Base-by-base conservation (phyloP, 2,329 filamentous ascomycete genomes). In the Colletotrichum tofieldiae region DNA sequence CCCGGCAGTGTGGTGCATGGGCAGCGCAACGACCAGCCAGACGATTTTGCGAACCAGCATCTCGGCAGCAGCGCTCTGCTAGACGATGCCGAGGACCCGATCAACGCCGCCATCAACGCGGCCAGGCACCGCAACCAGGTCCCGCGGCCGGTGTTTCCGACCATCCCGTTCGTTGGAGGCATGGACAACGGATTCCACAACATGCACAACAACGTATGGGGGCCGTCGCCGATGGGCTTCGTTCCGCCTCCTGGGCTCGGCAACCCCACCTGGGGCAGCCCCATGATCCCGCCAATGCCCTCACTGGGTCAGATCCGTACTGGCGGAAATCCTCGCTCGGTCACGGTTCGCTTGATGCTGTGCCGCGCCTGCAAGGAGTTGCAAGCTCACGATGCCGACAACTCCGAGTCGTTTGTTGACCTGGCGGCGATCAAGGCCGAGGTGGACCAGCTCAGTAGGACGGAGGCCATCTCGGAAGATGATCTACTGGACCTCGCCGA, bases 61-160 rank as follows among this genome's bases (percentile, higher is more conserved):
- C 87, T 99, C 35, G 96, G 96, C 16, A 98, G 96, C 81, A 95
- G 94, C 77, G 96, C 95, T 16, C 86, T 99, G 16, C 86, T 98
- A 58, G 92, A 92, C 73, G 95, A 97, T 78, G 91, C 81, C 77
- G 94, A 86, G 82, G 93, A 86, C 79, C 84, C 86, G 43, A 80
- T 81, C 7, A 65, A 29, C 8, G 72, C 75, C 26, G 81, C 82
- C 14, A 67, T 79, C 32, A 78, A 78, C 58, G 67, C 75, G 0
- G 76, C 78, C 29, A 80, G 82, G 76, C 59, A 84, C 76, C 80
- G 86, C 64, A 89, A 86, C 59, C 87, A 87, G 43, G 86, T 86
- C 4, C 89, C 88, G 7, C 82, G 83, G 37, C 78, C 78, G 0
- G 79, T 78, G n/a, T 89, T 88, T 58, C 78, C 82, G 60, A 81